Conservation (phyloP, 2,329 filamentous ascomycete genomes). For the Ophiocordyceps camponoti-leonardi region DNA sequence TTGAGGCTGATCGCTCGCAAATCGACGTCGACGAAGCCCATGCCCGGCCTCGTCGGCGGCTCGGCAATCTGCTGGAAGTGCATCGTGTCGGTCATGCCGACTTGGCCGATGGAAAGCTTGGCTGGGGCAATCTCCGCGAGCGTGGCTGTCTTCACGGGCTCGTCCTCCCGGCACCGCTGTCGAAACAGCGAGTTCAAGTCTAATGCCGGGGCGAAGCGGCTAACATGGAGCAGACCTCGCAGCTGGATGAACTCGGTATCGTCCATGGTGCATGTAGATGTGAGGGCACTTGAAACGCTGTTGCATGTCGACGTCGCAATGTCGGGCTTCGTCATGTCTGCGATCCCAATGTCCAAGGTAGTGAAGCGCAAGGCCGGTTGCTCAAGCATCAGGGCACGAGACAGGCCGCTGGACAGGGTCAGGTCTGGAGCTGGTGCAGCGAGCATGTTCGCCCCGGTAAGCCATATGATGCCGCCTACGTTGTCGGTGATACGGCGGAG, state of each 20-base stretch:
- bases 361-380: background rate
- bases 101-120: background rate
- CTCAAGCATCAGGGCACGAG: background rate
- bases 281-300: background rate
- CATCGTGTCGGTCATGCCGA: background rate
- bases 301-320: background rate
- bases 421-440: background rate
- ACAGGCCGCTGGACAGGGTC: background rate
- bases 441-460: background rate
- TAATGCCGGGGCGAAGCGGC: background rate
- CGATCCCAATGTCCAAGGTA: background rate
- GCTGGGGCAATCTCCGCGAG: background rate
- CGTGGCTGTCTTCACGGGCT: background rate
- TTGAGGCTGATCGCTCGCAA: background rate
- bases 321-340: background rate
- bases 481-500: background rate
- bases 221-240: background rate
- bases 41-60: background rate
- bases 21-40: background rate
- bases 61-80: background rate
- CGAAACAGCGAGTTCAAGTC: background rate
- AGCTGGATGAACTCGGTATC: background rate
- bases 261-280: background rate
- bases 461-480: background rate
- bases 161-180: background rate